Base-by-base conservation (phyloP, 768 basidiomycete genomes). In the Lentinula lateritia region DNA sequence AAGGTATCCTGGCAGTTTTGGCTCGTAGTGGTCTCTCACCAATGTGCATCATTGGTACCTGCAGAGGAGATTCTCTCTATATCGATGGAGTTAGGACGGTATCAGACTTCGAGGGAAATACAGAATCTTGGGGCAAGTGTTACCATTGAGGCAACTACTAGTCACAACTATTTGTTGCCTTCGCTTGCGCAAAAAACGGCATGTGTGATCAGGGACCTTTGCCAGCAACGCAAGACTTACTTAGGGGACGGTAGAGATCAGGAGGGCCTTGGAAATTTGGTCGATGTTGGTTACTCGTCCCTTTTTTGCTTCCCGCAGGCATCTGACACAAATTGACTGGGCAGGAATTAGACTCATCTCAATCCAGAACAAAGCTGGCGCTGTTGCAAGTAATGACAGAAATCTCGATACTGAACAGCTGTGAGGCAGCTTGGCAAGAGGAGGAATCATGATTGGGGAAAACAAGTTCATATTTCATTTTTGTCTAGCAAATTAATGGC, bases 361-460 rank as follows among this genome's bases (percentile, higher is more conserved):
- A 73, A 72, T 62, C 59, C 12, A 78, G 80, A 20, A 82, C 82
- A 23, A 74, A 74, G 60, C 62, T 77, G 48, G 83, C 80, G 16
- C 63, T 87, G 38, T 71, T 74, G 6, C 63, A 84, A 55, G 77
- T 78, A 48, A 72, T 85, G 64, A 75, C 75, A 5, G 85, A 86
- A 63, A 67, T 71, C 38, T 83, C 85, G 3, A 72, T 87, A 42
- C 71, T 87, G 62, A 78, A 85, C 60, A 78, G 79, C 61, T 85
- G 85, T 64, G 69, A 72, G 52, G 73, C 76, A 46, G 65, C 69
- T 35, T 86, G 81, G 86, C 20, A 50, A 32, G 46, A 43, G 6
- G 18, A 10, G 43, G 42, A 56, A 20, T 42, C 8, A 41, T 16
- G 13, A n/a, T 36, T 13, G 18, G 15, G 43, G 12, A 12, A 20